These are phyloP conservation scores for Xanthoparmelia taractica DNA, from an alignment of 495 filamentous ascomycete species.

Conservation along the genomic window DNA sequence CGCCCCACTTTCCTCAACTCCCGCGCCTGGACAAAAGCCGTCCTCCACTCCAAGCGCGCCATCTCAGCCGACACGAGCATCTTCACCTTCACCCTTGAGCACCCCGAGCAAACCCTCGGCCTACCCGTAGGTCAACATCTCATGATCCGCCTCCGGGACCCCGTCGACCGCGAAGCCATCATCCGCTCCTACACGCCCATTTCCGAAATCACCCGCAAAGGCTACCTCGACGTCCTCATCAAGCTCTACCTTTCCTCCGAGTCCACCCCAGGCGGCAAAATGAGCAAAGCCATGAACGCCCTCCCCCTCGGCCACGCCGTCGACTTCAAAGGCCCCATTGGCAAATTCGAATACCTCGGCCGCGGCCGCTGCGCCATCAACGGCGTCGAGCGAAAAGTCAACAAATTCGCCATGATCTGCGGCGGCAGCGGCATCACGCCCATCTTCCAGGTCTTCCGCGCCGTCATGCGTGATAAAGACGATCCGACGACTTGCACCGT, in stretches of 20 bases:
- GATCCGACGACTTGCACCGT: slow-evolving; percentile 61
- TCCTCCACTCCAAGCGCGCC: slow-evolving; percentile 53
- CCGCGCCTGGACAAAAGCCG: slow-evolving; percentile 61
- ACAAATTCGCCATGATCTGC: slow-evolving; percentile 80
- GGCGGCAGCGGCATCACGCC: slow-evolving; percentile 87
- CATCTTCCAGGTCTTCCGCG: slow-evolving; percentile 79
- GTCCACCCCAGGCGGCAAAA: slow-evolving; percentile 60
- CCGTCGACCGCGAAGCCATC: slow-evolving; percentile 58
- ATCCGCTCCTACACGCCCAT: slow-evolving; percentile 89
- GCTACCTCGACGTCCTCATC: slow-evolving; percentile 65
- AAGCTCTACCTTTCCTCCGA: slow-evolving; percentile 74
- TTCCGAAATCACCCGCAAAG: slow-evolving; percentile 52
- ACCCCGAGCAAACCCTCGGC: slow-evolving; percentile 61
- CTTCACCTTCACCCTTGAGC: slow-evolving; percentile 74
- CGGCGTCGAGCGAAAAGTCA: slow-evolving; percentile 50
- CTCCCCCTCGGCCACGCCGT: slow-evolving; percentile 62
- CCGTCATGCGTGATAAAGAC: slow-evolving; percentile 54
- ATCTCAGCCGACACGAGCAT: slow-evolving; percentile 78
- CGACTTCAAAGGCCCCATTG: slow-evolving; percentile 87
- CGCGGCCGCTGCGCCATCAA: slow-evolving; percentile 56
- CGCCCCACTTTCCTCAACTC: slow-evolving; percentile 62
- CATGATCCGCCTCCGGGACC: slow-evolving; percentile 73
- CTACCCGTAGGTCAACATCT: slow-evolving; percentile 86
- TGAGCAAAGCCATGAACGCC: slow-evolving; percentile 74
- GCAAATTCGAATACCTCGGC: slow-evolving; percentile 76